These are phyloP conservation scores for Colletotrichum liaoningense DNA, from an alignment of 2,329 filamentous ascomycete species.

Conservation along the genomic window DNA sequence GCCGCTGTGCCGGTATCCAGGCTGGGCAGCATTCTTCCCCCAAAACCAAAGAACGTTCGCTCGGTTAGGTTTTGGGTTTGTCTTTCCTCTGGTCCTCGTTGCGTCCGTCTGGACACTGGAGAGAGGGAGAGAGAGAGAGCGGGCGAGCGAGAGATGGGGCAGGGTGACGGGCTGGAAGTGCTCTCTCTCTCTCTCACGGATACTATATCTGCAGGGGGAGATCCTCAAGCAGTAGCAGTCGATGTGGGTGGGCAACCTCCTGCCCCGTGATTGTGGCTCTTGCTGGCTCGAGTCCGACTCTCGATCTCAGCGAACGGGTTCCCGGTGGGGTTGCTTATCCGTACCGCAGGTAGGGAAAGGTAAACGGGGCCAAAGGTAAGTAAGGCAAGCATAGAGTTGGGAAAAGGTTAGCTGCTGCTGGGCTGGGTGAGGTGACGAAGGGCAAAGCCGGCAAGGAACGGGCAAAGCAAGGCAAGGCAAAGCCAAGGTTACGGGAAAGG, in stretches of 20 bases:
- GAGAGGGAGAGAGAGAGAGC: too few species aligned
- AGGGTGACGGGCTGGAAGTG: background rate
- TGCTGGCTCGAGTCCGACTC: constrained; percentile 14
- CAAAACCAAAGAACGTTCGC: background rate
- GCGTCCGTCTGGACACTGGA: background rate
- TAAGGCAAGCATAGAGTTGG: constrained; percentile 1
- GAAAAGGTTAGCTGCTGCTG: background rate
- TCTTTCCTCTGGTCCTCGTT: background rate
- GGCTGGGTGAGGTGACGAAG: constrained; percentile 2
- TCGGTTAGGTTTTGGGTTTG: background rate
- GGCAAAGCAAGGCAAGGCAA: background rate
- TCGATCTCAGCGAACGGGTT: background rate
- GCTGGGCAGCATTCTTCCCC: background rate
- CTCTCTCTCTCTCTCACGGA: background rate
- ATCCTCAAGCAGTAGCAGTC: background rate
- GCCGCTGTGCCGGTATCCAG: background rate
- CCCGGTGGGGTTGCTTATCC: constrained; percentile 16
- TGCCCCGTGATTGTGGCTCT: constrained; percentile 5
- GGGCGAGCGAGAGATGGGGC: too few species aligned
- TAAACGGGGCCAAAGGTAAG: background rate
- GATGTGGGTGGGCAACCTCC: constrained; percentile 5
- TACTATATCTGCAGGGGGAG: background rate
- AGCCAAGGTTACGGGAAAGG: background rate
- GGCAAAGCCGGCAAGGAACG: background rate
- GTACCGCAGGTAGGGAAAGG: background rate